These are phyloP conservation scores for Phlebiopsis gigantea DNA, from an alignment of 768 basidiomycete species.

Conservation along the genomic window DNA sequence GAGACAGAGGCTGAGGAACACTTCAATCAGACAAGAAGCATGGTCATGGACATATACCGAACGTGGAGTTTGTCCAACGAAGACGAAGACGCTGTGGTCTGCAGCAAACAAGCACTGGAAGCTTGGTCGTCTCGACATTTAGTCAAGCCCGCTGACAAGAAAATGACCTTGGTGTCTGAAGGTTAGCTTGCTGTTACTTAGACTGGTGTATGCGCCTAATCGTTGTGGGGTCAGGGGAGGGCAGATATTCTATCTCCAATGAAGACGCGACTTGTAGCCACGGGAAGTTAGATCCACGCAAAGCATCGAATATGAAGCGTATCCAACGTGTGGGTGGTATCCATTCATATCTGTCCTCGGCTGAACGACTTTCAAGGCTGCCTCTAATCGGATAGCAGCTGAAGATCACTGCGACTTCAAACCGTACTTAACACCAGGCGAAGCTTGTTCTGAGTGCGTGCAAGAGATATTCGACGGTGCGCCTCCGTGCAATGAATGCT, in stretches of 20 bases:
- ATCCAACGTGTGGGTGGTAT: conserved; percentile 52
- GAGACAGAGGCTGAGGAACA: conserved; percentile 33
- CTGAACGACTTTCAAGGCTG: conserved; percentile 37
- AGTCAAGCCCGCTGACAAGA: conserved; percentile 24
- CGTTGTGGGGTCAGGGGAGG: not conserved
- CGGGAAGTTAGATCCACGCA: conserved; percentile 53
- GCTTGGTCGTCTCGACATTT: conserved; percentile 49
- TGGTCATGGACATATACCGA: conserved; percentile 55
- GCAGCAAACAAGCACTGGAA: conserved; percentile 56
- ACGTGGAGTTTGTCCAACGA: conserved; percentile 50
- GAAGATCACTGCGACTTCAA: conserved; percentile 40
- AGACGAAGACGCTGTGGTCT: conserved; percentile 50
- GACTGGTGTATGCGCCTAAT: not conserved
- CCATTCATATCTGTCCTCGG: too few species aligned
- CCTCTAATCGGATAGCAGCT: conserved; percentile 36
- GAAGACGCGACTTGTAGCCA: conserved; percentile 60
- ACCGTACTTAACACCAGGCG: conserved; percentile 40
- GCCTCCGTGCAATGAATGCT: not conserved
- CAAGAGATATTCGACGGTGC: not conserved
- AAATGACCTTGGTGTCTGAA: not conserved
- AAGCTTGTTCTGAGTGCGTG: conserved; percentile 63
- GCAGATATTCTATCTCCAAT: conserved; percentile 20
- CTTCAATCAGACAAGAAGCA: conserved; percentile 47
- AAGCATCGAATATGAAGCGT: conserved; percentile 61
- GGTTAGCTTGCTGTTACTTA: not conserved